Conservation (phyloP, 2,329 filamentous ascomycete genomes). For the Thelonectria olida region DNA sequence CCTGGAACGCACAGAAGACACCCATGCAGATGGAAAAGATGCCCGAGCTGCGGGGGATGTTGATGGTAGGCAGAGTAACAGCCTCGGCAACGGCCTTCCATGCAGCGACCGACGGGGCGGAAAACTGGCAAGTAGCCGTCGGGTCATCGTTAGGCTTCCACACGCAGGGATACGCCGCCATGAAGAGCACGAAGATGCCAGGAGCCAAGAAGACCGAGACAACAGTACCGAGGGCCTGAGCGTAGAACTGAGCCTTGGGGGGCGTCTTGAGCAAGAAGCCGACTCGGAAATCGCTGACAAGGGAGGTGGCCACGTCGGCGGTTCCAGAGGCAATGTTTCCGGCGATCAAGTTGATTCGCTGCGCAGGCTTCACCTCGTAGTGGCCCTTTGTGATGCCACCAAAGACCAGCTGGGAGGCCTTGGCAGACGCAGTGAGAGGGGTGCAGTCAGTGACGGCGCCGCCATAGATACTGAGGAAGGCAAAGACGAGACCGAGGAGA, state of each 20-base stretch:
- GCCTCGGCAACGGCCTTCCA: conserved; percentile 73
- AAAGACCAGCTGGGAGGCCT: conserved; percentile 74
- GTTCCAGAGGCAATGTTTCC: conserved; percentile 65
- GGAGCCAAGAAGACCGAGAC: conserved; percentile 74
- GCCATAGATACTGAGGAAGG: conserved; percentile 60
- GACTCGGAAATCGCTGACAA: conserved; percentile 72
- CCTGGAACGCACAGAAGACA: conserved; percentile 59
- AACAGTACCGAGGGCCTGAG: conserved; percentile 69
- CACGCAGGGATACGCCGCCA: conserved; percentile 75
- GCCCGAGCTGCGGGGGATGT: conserved; percentile 62
- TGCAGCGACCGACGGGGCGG: conserved; percentile 69
- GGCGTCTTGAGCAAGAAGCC: conserved; percentile 74
- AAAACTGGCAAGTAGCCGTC: conserved; percentile 61
- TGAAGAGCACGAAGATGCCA: conserved; percentile 74
- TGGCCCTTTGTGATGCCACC: conserved; percentile 69
- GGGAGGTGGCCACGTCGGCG: conserved; percentile 61
- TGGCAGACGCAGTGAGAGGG: conserved; percentile 72
- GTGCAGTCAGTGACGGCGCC: conserved; percentile 68
- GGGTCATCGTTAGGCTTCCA: conserved; percentile 56
- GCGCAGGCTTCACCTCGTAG: conserved; percentile 60
- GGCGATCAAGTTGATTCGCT: conserved; percentile 72
- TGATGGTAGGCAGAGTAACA: conserved; percentile 64
- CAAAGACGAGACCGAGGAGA: conserved; percentile 66
- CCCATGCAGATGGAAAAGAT: conserved; percentile 67
- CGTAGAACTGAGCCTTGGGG: conserved; percentile 72